Conservation (phyloP, 2,329 filamentous ascomycete genomes). For the Botrytis cinerea region DNA sequence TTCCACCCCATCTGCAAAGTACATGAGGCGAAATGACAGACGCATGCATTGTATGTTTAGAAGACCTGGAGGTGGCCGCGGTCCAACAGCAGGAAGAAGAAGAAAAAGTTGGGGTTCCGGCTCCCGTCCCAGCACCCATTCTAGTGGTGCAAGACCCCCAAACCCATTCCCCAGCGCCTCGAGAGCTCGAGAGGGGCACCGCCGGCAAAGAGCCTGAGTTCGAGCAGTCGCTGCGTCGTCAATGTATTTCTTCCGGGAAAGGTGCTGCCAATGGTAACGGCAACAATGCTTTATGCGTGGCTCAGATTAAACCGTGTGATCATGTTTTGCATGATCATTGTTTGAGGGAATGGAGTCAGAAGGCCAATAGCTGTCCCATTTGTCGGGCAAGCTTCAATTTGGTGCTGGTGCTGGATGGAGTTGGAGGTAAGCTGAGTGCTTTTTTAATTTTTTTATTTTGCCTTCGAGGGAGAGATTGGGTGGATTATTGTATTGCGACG, state of each 20-base stretch:
- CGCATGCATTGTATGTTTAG: constrained; percentile 71
- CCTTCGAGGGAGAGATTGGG: background rate
- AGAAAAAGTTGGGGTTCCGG: background rate
- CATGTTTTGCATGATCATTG: constrained; percentile 93
- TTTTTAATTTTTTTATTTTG: background rate
- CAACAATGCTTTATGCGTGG: constrained; percentile 45
- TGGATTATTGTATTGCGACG: background rate
- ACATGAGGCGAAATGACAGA: constrained; percentile 49
- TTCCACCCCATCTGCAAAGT: background rate
- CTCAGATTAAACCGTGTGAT: constrained; percentile 72
- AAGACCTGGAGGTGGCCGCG: constrained; percentile 51
- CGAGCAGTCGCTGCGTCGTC: constrained; percentile 28
- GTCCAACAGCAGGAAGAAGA: background rate
- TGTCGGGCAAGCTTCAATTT: constrained; percentile 90
- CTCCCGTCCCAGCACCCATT: background rate
- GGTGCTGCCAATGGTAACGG: constrained; percentile 23
- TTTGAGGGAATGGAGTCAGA: constrained; percentile 90
- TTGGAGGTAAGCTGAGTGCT: constrained; percentile 67
- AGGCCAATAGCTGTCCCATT: constrained; percentile 97
- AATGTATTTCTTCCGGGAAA: constrained; percentile 31
- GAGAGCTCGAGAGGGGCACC: constrained; percentile 29
- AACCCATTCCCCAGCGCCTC: constrained; percentile 28
- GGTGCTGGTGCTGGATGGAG: constrained; percentile 77
- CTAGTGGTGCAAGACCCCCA: constrained; percentile 11
- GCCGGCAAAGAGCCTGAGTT: constrained; percentile 10